Base-by-base conservation (phyloP, 2,329 filamentous ascomycete genomes). In the Penicillium palitans region DNA sequence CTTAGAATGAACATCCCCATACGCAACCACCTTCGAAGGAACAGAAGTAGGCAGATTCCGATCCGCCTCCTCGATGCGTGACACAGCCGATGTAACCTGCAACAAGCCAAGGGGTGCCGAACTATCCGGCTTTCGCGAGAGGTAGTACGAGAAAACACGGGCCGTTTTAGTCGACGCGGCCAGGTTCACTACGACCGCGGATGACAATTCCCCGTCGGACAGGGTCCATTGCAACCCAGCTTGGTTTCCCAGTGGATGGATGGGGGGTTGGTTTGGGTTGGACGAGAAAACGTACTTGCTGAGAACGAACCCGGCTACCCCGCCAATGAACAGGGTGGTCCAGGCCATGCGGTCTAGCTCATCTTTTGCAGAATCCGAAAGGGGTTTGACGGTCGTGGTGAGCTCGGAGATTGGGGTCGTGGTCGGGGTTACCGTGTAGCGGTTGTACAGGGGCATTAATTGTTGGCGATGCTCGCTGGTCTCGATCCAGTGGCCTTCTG, bases 401-500 rank as follows among this genome's bases (percentile, higher is more conserved):
- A 53, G 33, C 0, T 41, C 48, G 8, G n/a, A 40, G 24, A 39
- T 29, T 8, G 45, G 6, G 2, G 4, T 24, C 3, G 45, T 45
- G 12, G 29, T 52, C 55, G 44, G 40, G 9, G 58, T 58, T 27
- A 70, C 61, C 13, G 49, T 60, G 59, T 80, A 81, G 15, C 73
- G 73, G 66, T 82, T 82, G 65, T 83, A 83, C 3, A 82, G 57
- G 2, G 71, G 69, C 75, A 78, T 76, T 37, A 79, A 57, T 12
- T 68, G 55, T 37, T 70, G 61, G 0, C 79, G 67, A 61, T 79
- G 71, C 4, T 64, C 64, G 58, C 71, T 77, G 6, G 68, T 70
- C 42, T 79, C 78, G n/a, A 70, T 57, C 61, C 78, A 69, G 31
- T 80, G 73, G 6, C 69, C 72, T 1, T 59, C 31, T 12, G 65